Percentiles rank a stretch among this genome's conserved stretches.
These are phyloP conservation scores for Trametes punicea DNA, from an alignment of 768 basidiomycete species.

Conservation along the genomic window DNA sequence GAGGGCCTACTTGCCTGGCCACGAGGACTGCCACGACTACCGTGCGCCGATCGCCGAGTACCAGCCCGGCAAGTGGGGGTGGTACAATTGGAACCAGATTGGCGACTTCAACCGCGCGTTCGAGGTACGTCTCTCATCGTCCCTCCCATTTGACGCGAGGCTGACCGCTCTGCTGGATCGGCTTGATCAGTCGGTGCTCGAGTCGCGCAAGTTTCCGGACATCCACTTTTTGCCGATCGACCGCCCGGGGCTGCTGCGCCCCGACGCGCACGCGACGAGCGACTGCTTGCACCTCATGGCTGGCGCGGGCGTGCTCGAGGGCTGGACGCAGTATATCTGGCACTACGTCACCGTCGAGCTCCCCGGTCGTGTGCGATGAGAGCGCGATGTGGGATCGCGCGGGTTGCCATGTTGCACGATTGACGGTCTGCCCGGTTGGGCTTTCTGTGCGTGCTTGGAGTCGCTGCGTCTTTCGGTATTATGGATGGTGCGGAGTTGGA, in stretches of 20 bases:
- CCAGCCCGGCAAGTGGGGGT: slow-evolving; percentile 41
- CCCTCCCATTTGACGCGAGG: not conserved
- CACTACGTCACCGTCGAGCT: slow-evolving; percentile 43
- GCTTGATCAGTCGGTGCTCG: slow-evolving; percentile 40
- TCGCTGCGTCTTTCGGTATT: too few relatives aligned
- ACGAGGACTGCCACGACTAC: slow-evolving; percentile 58
- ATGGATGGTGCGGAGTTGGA: too few relatives aligned
- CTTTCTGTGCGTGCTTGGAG: too few relatives aligned
- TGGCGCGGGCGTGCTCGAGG: slow-evolving; percentile 47
- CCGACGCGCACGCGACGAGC: slow-evolving; percentile 51
- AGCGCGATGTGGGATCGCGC: too few relatives aligned
- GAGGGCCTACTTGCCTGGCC: slow-evolving; percentile 60
- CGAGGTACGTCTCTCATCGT: slow-evolving; percentile 38
- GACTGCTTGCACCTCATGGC: slow-evolving; percentile 48
- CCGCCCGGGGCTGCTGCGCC: slow-evolving; percentile 55
- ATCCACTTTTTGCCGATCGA: slow-evolving; percentile 61
- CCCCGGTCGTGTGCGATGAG: slow-evolving; percentile 17
- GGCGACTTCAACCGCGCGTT: slow-evolving; percentile 55
- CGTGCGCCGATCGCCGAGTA: slow-evolving; percentile 46
- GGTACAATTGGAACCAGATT: slow-evolving; percentile 69
- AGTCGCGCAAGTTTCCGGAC: slow-evolving; percentile 43
- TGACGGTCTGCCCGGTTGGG: too few relatives aligned
- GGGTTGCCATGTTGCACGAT: too few relatives aligned
- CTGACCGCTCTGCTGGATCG: too few relatives aligned
- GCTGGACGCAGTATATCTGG: slow-evolving; percentile 52